Percentiles rank a stretch among this genome's conserved stretches.
phyloP scores from a whole-genome alignment of 2,329 filamentous ascomycete genomes.

The Aspergillus sergii region DNA sequence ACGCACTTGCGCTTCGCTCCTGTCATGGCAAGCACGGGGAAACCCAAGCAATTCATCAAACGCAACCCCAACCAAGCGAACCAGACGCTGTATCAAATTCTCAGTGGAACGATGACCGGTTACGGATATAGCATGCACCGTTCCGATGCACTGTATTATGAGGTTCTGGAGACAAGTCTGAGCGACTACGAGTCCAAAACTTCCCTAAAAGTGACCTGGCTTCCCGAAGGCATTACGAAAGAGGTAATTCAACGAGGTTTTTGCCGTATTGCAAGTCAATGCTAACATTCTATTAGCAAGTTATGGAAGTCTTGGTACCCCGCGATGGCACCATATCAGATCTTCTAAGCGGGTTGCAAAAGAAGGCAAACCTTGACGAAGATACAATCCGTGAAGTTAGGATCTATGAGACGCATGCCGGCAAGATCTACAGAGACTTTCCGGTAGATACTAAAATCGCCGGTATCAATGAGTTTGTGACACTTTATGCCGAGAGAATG shows the following conservation, averaged over 20 bases:
- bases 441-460: conserved; percentile 71
- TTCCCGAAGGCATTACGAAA: conserved; percentile 89
- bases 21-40: conserved; percentile 73
- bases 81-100: conserved; percentile 75
- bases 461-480: conserved; percentile 82
- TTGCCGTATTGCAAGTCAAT: not conserved
- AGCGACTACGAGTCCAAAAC: conserved; percentile 94
- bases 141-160: conserved; percentile 82
- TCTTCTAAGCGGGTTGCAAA: conserved; percentile 72
- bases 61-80: conserved; percentile 68
- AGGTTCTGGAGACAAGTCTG: conserved; percentile 90
- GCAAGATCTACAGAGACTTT: conserved; percentile 83
- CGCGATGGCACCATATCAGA: conserved; percentile 83
- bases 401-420: conserved; percentile 78
- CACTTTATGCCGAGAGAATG: conserved; percentile 77
- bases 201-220: conserved; percentile 76
- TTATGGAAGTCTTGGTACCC: conserved; percentile 79
- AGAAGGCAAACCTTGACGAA: conserved; percentile 77
- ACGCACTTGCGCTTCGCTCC: conserved; percentile 93
- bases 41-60: conserved; percentile 77
- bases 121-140: conserved; percentile 70
- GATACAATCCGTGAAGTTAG: conserved; percentile 74
- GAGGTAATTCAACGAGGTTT: conserved; percentile 60
- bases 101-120: conserved; percentile 72
- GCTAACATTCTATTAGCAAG: conserved; percentile 58